These are phyloP conservation scores for Fusarium napiforme DNA, from an alignment of 2,329 filamentous ascomycete genomes.

Conservation along the genomic window DNA sequence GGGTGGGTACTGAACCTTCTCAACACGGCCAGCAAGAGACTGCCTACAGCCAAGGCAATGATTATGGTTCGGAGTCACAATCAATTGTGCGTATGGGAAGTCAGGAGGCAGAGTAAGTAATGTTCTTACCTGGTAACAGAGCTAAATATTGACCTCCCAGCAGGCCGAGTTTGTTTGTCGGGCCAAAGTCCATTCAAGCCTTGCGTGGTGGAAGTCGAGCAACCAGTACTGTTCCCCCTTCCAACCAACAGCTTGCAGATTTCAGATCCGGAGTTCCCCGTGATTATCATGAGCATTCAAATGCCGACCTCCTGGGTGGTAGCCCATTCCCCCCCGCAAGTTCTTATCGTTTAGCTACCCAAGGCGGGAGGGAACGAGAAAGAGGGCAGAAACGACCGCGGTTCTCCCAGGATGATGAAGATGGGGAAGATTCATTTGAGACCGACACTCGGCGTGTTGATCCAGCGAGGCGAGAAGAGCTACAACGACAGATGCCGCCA, in stretches of 20 bases:
- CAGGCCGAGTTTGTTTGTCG: constrained; percentile 39
- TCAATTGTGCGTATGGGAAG: constrained; percentile 37
- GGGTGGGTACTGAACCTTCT: not conserved
- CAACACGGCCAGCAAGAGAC: constrained; percentile 15
- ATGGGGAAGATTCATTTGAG: constrained; percentile 45
- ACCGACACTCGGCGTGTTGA: constrained; percentile 44
- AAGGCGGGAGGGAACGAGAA: not conserved
- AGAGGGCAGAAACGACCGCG: constrained; percentile 1
- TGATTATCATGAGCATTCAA: constrained; percentile 39
- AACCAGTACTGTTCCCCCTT: constrained; percentile 20
- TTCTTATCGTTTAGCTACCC: not conserved
- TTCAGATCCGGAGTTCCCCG: constrained; percentile 27
- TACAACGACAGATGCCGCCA: constrained; percentile 21
- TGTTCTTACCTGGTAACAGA: not conserved
- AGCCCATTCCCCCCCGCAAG: constrained; percentile 25
- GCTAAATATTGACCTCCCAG: not conserved
- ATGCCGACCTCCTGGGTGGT: constrained; percentile 28
- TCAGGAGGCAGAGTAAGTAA: constrained; percentile 30
- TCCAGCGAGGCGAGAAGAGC: constrained; percentile 34
- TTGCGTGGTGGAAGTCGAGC: constrained; percentile 20
- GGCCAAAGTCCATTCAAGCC: constrained; percentile 31
- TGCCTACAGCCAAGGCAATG: constrained; percentile 32
- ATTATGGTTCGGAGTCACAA: constrained; percentile 41
- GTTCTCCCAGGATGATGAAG: constrained; percentile 28
- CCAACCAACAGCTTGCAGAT: constrained; percentile 36